Evolutionary conservation across 2,329 filamentous ascomycete species (phyloP).

Genomic region (Fusarium sp.): DNA sequence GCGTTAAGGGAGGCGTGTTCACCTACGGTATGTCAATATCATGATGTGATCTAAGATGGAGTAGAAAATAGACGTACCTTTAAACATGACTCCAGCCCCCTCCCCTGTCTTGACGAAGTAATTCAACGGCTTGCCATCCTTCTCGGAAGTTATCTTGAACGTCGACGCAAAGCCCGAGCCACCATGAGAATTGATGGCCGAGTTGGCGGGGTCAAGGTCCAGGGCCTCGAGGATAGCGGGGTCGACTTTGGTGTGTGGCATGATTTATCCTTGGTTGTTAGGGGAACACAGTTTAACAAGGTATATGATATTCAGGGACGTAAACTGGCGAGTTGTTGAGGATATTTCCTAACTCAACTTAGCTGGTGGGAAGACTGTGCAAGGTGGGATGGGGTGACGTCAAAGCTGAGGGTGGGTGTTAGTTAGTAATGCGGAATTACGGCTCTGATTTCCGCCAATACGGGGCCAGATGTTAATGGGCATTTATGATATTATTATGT

Average conservation of each 20-base stretch:
- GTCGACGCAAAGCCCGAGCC: slow-evolving; percentile 78
- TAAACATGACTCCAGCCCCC: slow-evolving; percentile 77
- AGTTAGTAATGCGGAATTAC: slow-evolving; percentile 37
- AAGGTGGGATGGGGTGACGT: slow-evolving; percentile 48
- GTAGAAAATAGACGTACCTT: slow-evolving; percentile 59
- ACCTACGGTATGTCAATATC: slow-evolving; percentile 59
- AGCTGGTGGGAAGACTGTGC: slow-evolving; percentile 14
- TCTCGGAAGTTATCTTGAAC: slow-evolving; percentile 64
- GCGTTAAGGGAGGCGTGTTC: slow-evolving; percentile 88
- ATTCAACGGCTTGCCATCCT: slow-evolving; percentile 62
- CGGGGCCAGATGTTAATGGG: not conserved
- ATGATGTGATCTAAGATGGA: slow-evolving; percentile 9
- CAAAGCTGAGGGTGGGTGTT: slow-evolving; percentile 36
- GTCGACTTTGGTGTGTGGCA: slow-evolving; percentile 34
- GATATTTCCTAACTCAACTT: not conserved
- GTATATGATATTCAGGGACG: not conserved
- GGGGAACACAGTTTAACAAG: not conserved
- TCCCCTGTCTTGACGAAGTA: slow-evolving; percentile 81
- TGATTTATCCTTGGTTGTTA: not conserved
- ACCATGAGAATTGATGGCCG: slow-evolving; percentile 71
- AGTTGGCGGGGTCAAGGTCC: slow-evolving; percentile 70
- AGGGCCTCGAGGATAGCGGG: slow-evolving; percentile 53
- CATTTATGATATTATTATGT: slow-evolving; percentile 1
- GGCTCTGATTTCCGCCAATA: not conserved
- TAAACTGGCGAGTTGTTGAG: not conserved